phyloP scores from a whole-genome alignment of 1,284 basidiomycete species.

The Xerocomus cyaneibrunnescens region DNA sequence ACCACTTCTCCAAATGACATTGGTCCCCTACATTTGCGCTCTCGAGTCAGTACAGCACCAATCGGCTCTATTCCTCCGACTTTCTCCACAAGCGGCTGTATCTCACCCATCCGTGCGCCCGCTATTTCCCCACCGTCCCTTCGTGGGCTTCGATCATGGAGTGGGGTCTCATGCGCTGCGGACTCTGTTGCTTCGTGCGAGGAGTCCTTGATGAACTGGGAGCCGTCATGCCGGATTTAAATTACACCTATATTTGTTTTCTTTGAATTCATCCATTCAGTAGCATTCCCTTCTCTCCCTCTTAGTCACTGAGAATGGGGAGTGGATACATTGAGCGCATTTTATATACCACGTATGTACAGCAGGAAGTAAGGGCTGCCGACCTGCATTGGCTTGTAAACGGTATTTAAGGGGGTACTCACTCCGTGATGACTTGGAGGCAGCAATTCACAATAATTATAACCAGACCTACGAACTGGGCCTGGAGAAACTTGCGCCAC shows the following conservation, averaged over 20 bases:
- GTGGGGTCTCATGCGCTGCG: slow-evolving; percentile 21
- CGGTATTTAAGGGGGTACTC: not conserved
- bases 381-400: not conserved
- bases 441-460: no score
- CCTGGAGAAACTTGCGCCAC: not conserved
- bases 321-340: not conserved
- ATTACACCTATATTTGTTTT: not conserved
- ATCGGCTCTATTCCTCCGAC: slow-evolving; percentile 1
- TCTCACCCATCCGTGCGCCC: slow-evolving; percentile 10
- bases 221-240: slow-evolving; percentile 35
- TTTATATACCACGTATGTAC: slow-evolving; percentile 9
- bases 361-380: not conserved
- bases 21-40: slow-evolving; percentile 10
- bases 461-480: not conserved
- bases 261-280: not conserved
- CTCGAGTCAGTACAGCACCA: slow-evolving; percentile 14
- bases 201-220: slow-evolving; percentile 49
- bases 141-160: slow-evolving; percentile 36
- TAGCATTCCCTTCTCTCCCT: not conserved
- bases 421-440: not conserved
- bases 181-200: slow-evolving; percentile 36
- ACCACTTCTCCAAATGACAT: slow-evolving; percentile 28
- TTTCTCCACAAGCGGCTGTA: slow-evolving; percentile 12
- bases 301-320: not conserved
- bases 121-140: slow-evolving; percentile 31